Evolutionary conservation across 176 grass and related monocot species (phyloP), one percentile per base, ranked within the genome.

Genomic region (Luzula sylvatica): DNA sequence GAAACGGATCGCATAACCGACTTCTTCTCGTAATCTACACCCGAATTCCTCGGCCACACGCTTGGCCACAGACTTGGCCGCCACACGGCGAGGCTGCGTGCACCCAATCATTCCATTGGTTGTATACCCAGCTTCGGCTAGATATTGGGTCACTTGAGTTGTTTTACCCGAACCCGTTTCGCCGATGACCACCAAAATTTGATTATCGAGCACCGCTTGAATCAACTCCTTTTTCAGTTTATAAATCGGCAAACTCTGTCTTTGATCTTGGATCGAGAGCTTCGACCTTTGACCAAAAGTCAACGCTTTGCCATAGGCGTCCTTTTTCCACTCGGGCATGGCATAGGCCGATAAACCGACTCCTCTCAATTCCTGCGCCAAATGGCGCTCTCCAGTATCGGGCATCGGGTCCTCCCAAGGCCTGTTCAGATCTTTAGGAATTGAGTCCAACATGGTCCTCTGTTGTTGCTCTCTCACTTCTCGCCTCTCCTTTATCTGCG

Each of bases 301-400:
- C 53, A 84, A 65, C n/a, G 83, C 83, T 28, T 88, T 95, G 63
- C 84, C 90, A 68, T 95, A 95, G 1, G 90, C 84, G 58, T 94
- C 88, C 41, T 88, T 86, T 65, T 95, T 95, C 90, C 90, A 95
- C 50, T 88, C 90, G 1, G 90, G 90, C 84, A 95, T 94, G 52
- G 83, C 83, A 66, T 94, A 87, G 20, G 83, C 89, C 49, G 89
- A 85, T 65, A 95, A 73, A 11, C 80, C 90, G 20, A 88, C 81
- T 62, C 90, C 83, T 50, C 77, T 73, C 42, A 95, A 77, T 58
- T 95, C 90, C 66, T 88, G 90, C 3, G 84, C 84, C 39, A 95
- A 76, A 46, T 95, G 80, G 20, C 90, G 59, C 67, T 85, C 90
- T 7, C 83, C 83, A 2, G 88, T 87, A 22, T 85, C 84, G 12